Conservation (phyloP, 225 moss, liverwort and hornwort genomes). For the Polytrichum commune region DNA sequence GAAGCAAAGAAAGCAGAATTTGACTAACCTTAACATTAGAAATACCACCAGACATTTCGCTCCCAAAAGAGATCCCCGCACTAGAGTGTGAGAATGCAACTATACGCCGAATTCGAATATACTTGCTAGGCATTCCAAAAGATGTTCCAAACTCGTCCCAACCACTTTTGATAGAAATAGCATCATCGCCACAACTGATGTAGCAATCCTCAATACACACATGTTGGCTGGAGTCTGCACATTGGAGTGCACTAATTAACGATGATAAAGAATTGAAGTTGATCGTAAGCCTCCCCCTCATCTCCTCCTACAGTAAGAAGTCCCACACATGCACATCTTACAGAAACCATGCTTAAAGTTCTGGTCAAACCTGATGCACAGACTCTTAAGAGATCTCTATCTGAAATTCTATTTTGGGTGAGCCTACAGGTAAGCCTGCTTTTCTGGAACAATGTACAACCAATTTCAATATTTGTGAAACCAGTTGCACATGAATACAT, state of each 20-base stretch:
- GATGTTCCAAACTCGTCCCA: constrained; percentile 95
- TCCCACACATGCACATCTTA: no score
- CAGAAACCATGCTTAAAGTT: no score
- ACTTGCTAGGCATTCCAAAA: constrained; percentile 70
- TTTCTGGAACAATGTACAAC: no score
- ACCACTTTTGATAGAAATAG: constrained; percentile 93
- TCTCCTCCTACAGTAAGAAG: neutral
- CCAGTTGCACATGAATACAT: no score
- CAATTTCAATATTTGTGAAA: no score
- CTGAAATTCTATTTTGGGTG: no score
- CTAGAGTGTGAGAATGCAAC: constrained; percentile 58
- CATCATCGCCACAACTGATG: constrained; percentile 94
- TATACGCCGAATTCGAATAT: constrained; percentile 68
- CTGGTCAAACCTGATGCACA: no score
- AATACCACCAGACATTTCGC: constrained; percentile 99
- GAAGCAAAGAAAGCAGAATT: neutral
- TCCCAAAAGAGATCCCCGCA: constrained; percentile 89
- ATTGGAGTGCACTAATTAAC: neutral
- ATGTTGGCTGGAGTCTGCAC: constrained; percentile 75
- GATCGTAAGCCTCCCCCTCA: no score
- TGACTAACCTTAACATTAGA: constrained; percentile 65
- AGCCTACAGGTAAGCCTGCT: no score
- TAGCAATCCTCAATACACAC: constrained; percentile 94
- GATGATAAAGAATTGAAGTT: neutral
- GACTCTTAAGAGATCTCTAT: no score